These are phyloP conservation scores for Diaporthe sp. DNA, from an alignment of 2,329 filamentous ascomycete species.

Conservation along the genomic window DNA sequence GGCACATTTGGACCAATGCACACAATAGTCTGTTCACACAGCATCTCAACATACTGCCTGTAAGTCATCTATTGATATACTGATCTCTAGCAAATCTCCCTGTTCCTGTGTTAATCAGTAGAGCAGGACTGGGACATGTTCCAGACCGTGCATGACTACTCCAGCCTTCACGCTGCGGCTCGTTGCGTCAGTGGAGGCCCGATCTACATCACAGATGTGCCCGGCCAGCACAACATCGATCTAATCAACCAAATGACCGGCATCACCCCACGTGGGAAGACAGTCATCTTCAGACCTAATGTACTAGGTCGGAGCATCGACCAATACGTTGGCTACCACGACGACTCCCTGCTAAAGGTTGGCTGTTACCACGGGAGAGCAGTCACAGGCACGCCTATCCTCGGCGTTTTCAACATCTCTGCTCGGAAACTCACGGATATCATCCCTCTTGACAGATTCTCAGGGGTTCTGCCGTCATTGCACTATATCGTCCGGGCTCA, in stretches of 20 bases:
- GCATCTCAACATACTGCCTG: constrained; percentile 85
- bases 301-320: constrained; percentile 79
- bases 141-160: constrained; percentile 76
- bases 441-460: constrained; percentile 79
- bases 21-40: constrained; percentile 88
- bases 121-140: constrained; percentile 79
- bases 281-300: constrained; percentile 85
- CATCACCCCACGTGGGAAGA: constrained; percentile 77
- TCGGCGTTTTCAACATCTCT: constrained; percentile 89
- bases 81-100: neutral
- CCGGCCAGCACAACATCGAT: constrained; percentile 82
- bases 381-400: constrained; percentile 79
- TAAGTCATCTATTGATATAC: neutral
- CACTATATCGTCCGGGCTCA: constrained; percentile 83
- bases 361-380: constrained; percentile 81
- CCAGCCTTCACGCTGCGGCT: constrained; percentile 89
- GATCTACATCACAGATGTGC: constrained; percentile 93
- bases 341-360: constrained; percentile 81
- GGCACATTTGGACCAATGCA: constrained; percentile 96
- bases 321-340: constrained; percentile 82
- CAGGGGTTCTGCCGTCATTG: constrained; percentile 71
- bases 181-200: constrained; percentile 92
- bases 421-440: constrained; percentile 75
- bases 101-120: neutral
- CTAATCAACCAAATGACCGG: constrained; percentile 88